These are phyloP conservation scores for Bryoerythrophyllum caledonicum DNA, from an alignment of 225 moss, liverwort and hornwort species.

Conservation along the genomic window DNA sequence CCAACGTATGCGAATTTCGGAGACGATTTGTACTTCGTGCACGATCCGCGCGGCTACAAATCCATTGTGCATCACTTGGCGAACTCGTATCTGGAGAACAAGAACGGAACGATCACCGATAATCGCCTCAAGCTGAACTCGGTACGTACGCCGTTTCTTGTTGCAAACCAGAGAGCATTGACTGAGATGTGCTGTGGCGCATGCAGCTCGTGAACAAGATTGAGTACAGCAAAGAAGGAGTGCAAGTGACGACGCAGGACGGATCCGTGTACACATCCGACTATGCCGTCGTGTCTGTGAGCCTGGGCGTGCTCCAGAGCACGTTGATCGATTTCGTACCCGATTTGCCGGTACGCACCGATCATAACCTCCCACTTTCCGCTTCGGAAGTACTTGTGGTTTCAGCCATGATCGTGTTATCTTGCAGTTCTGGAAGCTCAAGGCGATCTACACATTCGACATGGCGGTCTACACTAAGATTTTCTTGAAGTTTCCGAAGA, in stretches of 20 bases:
- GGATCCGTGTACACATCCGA: slow-evolving; percentile 61
- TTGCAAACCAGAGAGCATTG: background rate
- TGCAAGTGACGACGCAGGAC: slow-evolving; percentile 56
- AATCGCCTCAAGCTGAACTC: slow-evolving; percentile 51
- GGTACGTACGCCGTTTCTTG: slow-evolving; percentile 24
- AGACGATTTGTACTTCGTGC: slow-evolving; percentile 55
- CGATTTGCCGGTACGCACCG: slow-evolving; percentile 57
- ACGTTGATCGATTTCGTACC: slow-evolving; percentile 69
- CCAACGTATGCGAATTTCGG: slow-evolving; percentile 57
- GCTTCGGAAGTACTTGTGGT: background rate
- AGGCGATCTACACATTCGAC: slow-evolving; percentile 67
- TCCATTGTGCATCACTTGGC: slow-evolving; percentile 47
- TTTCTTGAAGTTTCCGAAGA: slow-evolving; percentile 68
- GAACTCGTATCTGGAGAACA: slow-evolving; percentile 32
- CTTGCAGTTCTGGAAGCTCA: slow-evolving; percentile 61
- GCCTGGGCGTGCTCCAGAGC: slow-evolving; percentile 84
- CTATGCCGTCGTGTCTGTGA: slow-evolving; percentile 71
- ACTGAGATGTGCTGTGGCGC: background rate
- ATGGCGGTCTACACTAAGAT: slow-evolving; percentile 94
- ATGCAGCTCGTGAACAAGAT: slow-evolving; percentile 72
- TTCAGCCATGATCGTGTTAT: background rate
- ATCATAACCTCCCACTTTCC: background rate
- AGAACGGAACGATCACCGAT: slow-evolving; percentile 39
- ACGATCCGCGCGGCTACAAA: slow-evolving; percentile 63
- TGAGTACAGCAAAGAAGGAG: slow-evolving; percentile 35